Percentiles rank a stretch among this genome's conserved stretches.
Conservation (phyloP, 257 asterid species). For the Jacaranda copaia region DNA sequence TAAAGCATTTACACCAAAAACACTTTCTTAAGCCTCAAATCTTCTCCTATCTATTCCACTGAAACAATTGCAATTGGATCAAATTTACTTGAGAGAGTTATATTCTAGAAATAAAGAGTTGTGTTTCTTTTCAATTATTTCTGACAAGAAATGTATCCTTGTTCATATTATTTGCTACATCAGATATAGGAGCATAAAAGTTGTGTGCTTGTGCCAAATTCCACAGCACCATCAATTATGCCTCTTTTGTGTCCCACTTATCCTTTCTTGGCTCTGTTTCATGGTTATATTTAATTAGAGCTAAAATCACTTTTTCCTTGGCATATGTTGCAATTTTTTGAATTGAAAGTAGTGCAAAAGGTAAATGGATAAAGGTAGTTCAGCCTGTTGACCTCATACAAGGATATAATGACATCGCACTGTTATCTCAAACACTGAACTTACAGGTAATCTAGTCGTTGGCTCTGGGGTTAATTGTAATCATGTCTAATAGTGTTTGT, state of each 20-base stretch:
- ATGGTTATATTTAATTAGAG: conserved; percentile 25
- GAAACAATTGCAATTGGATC: neutral
- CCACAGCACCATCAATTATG: conserved; percentile 14
- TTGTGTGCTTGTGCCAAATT: conserved; percentile 28
- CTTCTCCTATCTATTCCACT: no score
- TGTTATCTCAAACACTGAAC: conserved; percentile 86
- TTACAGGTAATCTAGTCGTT: conserved; percentile 72
- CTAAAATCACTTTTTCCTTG: conserved; percentile 21
- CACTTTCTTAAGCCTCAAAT: no score
- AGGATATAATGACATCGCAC: conserved; percentile 77
- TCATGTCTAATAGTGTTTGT: conserved; percentile 2
- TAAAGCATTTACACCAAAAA: no score
- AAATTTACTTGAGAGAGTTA: neutral
- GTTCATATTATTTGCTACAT: conserved; percentile 21
- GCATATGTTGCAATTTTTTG: conserved; percentile 30
- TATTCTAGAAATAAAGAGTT: neutral
- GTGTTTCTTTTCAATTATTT: conserved; percentile 7
- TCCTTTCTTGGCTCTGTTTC: conserved; percentile 21
- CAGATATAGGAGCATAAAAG: neutral
- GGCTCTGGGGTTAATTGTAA: conserved; percentile 22
- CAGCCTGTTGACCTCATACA: conserved; percentile 43
- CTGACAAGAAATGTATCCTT: conserved; percentile 15
- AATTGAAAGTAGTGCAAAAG: conserved; percentile 74
- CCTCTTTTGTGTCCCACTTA: conserved; percentile 20
- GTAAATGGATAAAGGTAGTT: conserved; percentile 77